These are phyloP conservation scores for Aureobasidium sp. DNA, from an alignment of 2,329 filamentous ascomycete species.

Conservation along the genomic window DNA sequence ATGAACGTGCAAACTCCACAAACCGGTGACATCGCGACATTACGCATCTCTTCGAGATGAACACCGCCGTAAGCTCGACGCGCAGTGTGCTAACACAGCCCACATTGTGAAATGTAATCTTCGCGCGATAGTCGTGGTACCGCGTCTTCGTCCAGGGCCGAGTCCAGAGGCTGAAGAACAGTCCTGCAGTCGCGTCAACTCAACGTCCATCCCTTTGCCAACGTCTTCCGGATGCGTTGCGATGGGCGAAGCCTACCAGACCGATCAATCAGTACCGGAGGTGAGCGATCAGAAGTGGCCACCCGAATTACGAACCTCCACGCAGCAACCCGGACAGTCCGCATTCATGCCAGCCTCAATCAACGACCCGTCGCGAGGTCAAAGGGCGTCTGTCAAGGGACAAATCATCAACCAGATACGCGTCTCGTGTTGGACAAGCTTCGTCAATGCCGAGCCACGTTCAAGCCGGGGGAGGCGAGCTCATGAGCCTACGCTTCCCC, in stretches of 20 bases:
- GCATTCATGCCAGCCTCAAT: not conserved
- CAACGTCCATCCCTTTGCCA: not conserved
- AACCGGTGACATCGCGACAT: not conserved
- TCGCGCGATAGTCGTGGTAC: not conserved
- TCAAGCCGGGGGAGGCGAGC: not conserved
- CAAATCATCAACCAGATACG: not conserved
- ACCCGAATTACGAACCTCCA: not conserved
- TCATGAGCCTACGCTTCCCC: not conserved
- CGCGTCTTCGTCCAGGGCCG: too few relatives aligned
- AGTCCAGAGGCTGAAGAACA: not conserved
- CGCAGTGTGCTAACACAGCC: not conserved
- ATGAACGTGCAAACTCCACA: not conserved
- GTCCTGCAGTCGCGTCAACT: not conserved
- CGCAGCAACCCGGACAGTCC: not conserved
- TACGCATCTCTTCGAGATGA: not conserved
- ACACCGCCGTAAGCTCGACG: not conserved
- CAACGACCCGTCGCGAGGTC: not conserved
- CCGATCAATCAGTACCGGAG: not conserved
- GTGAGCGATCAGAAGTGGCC: not conserved
- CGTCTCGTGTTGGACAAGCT: not conserved
- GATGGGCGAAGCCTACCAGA: not conserved
- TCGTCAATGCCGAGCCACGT: not conserved
- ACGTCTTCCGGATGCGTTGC: not conserved
- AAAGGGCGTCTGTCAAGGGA: not conserved
- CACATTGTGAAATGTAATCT: too few relatives aligned